Evolutionary conservation across 2,329 filamentous ascomycete species (phyloP).

Genomic region (Ophiosphaerella narmari): DNA sequence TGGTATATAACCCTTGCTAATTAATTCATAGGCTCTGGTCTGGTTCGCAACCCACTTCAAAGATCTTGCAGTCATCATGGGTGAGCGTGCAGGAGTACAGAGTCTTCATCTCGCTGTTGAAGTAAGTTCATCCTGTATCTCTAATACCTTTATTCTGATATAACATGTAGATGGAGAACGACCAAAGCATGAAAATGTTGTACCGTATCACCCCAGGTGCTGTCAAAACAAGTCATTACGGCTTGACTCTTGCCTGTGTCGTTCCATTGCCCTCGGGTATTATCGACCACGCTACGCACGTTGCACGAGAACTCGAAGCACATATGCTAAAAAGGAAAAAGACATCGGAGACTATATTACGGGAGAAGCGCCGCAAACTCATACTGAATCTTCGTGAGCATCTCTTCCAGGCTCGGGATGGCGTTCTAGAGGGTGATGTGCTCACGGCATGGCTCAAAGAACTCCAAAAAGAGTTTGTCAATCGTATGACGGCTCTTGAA

Average conservation of each 20-base stretch:
- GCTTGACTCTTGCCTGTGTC: conserved; percentile 77
- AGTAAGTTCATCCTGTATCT: conserved; percentile 46
- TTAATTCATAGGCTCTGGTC: conserved; percentile 63
- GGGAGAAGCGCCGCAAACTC: conserved; percentile 70
- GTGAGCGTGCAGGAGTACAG: conserved; percentile 75
- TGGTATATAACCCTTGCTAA: not conserved
- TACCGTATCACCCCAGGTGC: conserved; percentile 80
- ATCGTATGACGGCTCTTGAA: conserved; percentile 71
- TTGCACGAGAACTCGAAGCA: conserved; percentile 66
- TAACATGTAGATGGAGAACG: conserved; percentile 44
- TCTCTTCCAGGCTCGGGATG: conserved; percentile 68
- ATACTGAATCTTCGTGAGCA: conserved; percentile 75
- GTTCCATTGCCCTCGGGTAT: conserved; percentile 72
- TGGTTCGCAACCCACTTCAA: conserved; percentile 96
- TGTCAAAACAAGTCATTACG: conserved; percentile 75
- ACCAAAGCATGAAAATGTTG: conserved; percentile 78
- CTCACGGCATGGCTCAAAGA: conserved; percentile 67
- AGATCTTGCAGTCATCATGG: conserved; percentile 77
- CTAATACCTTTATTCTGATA: conserved; percentile 1
- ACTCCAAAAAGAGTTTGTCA: conserved; percentile 75
- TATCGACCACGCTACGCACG: conserved; percentile 68
- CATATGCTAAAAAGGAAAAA: conserved; percentile 63
- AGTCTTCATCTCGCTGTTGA: conserved; percentile 82
- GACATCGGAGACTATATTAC: conserved; percentile 61
- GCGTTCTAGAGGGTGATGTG: conserved; percentile 66